phyloP scores from a whole-genome alignment of 1,139 yeast species.

The Arxiozyma slooffiae region DNA sequence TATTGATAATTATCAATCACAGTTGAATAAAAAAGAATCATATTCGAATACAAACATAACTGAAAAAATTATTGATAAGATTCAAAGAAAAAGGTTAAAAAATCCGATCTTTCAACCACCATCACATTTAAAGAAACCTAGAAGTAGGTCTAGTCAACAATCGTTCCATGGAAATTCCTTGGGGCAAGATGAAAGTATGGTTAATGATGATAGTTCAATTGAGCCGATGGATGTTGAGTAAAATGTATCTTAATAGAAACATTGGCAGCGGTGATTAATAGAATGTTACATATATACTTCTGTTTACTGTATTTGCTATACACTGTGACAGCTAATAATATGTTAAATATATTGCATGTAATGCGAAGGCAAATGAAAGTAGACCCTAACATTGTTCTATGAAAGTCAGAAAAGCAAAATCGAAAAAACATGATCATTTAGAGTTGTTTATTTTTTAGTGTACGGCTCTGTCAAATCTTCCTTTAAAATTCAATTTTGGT shows the following conservation, averaged over 20 bases:
- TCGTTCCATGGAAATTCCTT: not conserved
- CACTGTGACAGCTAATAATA: not conserved
- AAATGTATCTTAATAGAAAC: not conserved
- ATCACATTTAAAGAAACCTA: not conserved
- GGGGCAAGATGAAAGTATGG: not conserved
- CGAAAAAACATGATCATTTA: too few species aligned
- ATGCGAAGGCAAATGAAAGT: not conserved
- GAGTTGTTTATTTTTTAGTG: too few species aligned
- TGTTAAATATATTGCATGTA: not conserved
- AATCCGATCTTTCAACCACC: slow-evolving; percentile 5
- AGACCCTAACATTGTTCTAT: not conserved
- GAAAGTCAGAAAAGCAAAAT: too few species aligned
- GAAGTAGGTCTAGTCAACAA: not conserved
- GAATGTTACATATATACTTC: not conserved
- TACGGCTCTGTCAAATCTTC: not conserved
- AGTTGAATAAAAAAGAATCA: not conserved
- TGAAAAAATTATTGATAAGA: not conserved
- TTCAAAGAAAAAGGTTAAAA: slow-evolving; percentile 2
- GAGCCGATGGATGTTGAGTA: not conserved
- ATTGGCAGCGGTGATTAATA: too few species aligned
- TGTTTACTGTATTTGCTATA: not conserved
- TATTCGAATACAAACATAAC: not conserved
- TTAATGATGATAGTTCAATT: not conserved
- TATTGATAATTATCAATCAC: not conserved
- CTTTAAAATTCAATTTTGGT: not conserved